Evolutionary conservation across 805 yeast genomes (phyloP), one percentile per base, ranked within the genome.

Genomic region (Candida koratica): DNA sequence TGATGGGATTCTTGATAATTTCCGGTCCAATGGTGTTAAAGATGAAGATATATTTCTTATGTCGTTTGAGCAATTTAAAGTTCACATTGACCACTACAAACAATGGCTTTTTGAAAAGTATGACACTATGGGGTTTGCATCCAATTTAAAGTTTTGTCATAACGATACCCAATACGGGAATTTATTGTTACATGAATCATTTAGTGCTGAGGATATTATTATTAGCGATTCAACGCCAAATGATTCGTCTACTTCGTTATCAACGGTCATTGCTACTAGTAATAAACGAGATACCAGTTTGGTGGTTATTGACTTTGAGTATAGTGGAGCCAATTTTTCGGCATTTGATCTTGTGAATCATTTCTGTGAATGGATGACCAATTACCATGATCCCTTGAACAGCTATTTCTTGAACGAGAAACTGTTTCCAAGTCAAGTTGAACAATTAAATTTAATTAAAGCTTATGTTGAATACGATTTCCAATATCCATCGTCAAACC

Each of bases 161-260:
- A 93, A 93, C 53, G 98, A 90, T 59, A 84, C 97, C 1, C 98
- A 93, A 58, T 90, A 93, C 56, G 98, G 98, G 22, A 93, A 93
- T 53, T 69, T 93, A 44, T 67, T 93, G 38, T 75, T 90, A 53
- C 58, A 73, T 62, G 48, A 63, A 51, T 37, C 74, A 51, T 53
- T 76, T 74, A 79, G 84, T 15, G 68, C 75, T 4, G 55, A 68
- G 26, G 67, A 55, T 28, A 72, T 62, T 30, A 36, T 61, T 5
- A 14, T 42, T 45, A 19, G 17, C 28, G 27, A 25, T n/a, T 19
- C 38, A 4, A 38, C 38, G 7, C 25, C 36, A 8, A 33, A 26
- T 19, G 25, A 16, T 12, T 32, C 35, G 11, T 32, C 35, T 3
- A 37, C 31, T 13, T 37, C 34, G 6, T 39, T 36, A 6, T 38